phyloP scores from a whole-genome alignment of 2,329 filamentous ascomycete species.

The Didymellaceae sp. region DNA sequence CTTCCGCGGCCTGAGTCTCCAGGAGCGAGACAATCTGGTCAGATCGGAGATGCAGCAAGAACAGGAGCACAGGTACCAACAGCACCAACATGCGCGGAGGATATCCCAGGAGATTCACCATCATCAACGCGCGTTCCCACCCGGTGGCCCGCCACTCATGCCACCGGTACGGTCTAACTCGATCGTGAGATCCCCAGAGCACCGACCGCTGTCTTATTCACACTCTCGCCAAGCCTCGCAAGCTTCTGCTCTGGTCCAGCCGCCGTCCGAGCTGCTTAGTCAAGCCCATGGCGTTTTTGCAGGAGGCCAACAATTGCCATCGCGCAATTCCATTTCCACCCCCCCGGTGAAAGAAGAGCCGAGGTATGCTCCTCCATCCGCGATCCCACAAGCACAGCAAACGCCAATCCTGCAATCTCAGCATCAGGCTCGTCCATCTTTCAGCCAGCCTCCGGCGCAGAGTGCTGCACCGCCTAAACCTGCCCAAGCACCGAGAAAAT shows the following conservation, averaged over 20 bases:
- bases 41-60: conserved; percentile 42
- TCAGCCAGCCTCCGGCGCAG: conserved; percentile 27
- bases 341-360: conserved; percentile 47
- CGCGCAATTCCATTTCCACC: conserved; percentile 35
- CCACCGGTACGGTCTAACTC: conserved; percentile 37
- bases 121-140: conserved; percentile 34
- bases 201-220: conserved; percentile 37
- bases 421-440: conserved; percentile 30
- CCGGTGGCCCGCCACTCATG: conserved; percentile 27
- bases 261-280: conserved; percentile 27
- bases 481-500: conserved; percentile 43
- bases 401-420: conserved; percentile 30
- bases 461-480: conserved; percentile 33
- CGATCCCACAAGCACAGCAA: conserved; percentile 27
- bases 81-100: conserved; percentile 37
- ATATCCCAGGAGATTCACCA: conserved; percentile 42
- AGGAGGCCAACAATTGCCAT: conserved; percentile 29
- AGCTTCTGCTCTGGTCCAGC: conserved; percentile 30
- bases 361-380: conserved; percentile 33
- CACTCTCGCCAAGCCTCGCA: conserved; percentile 38
- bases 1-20: conserved; percentile 33
- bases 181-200: conserved; percentile 39
- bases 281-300: conserved; percentile 28
- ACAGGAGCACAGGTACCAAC: conserved; percentile 39
- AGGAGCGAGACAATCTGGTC: conserved; percentile 34